Conservation (phyloP, 371 early-diverging fungal species). For the Hamiltosporidium tvaerminnensis region DNA sequence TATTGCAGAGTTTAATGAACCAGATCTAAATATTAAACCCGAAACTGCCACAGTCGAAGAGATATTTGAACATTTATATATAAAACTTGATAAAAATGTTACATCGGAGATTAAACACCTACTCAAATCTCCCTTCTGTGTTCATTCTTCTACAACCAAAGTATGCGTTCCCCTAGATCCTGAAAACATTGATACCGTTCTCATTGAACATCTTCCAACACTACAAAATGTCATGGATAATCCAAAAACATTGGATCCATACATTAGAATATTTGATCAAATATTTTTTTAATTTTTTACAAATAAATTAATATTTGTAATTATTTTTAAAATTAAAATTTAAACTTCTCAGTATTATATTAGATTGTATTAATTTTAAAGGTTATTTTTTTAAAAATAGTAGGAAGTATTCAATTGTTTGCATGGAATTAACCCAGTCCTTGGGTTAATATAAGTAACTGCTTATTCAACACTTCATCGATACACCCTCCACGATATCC, state of each 20-base stretch:
- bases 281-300: not conserved
- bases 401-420: no score
- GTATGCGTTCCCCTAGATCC: not conserved
- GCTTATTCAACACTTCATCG: no score
- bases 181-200: constrained; percentile 3
- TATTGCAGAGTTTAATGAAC: not conserved
- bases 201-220: no score
- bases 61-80: constrained; percentile 57
- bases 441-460: no score
- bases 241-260: not conserved
- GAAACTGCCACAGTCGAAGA: not conserved
- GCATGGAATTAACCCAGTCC: no score
- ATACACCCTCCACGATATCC: no score
- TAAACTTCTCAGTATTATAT: no score
- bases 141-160: constrained; percentile 60
- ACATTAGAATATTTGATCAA: not conserved
- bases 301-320: no score
- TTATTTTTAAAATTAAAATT: no score
- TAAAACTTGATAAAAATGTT: constrained; percentile 82
- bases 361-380: no score
- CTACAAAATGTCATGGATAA: not conserved
- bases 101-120: constrained; percentile 76
- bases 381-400: no score
- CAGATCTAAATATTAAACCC: not conserved
- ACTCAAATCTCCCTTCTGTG: constrained; percentile 90